Percentiles rank a stretch among this genome's conserved stretches.
These are phyloP conservation scores for Syncephalastrum monosporum DNA, from an alignment of 371 early-diverging fungal species.

Conservation along the genomic window DNA sequence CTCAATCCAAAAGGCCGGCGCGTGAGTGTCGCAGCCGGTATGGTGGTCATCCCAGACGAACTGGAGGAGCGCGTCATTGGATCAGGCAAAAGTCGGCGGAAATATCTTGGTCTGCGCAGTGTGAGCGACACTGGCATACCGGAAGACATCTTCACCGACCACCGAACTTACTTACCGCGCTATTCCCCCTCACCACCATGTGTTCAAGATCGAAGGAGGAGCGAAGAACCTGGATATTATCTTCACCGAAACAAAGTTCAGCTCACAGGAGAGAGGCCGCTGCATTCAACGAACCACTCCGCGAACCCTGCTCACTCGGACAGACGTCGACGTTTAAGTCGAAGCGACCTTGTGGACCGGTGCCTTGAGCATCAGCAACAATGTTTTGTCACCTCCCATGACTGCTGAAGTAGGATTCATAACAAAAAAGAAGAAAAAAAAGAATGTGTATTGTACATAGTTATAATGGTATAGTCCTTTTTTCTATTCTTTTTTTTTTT, in stretches of 20 bases:
- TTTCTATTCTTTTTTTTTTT: too few species aligned
- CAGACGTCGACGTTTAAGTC: conserved; percentile 1
- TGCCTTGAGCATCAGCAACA: conserved; percentile 13
- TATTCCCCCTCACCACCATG: too few species aligned
- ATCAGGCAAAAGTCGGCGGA: conserved; percentile 30
- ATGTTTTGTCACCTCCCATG: too few species aligned
- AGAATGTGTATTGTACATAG: too few species aligned
- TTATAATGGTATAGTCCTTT: too few species aligned
- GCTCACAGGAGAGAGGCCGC: neutral
- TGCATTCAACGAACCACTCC: too few species aligned
- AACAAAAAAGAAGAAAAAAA: too few species aligned
- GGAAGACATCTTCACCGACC: neutral
- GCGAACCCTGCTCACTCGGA: too few species aligned
- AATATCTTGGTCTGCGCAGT: conserved; percentile 44
- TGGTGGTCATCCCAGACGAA: conserved; percentile 53
- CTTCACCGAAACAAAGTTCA: conserved; percentile 15
- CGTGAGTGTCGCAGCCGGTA: conserved; percentile 57
- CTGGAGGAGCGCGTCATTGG: conserved; percentile 43
- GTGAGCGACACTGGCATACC: conserved; percentile 27
- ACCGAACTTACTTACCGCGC: too few species aligned
- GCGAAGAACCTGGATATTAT: conserved; percentile 37
- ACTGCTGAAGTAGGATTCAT: too few species aligned
- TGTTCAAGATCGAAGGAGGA: conserved; percentile 25
- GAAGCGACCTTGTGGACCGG: conserved; percentile 14
- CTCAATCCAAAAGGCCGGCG: conserved; percentile 49